Evolutionary conservation across 1,284 basidiomycete genomes (phyloP).

Genomic region (Ceratobasidium sp.): DNA sequence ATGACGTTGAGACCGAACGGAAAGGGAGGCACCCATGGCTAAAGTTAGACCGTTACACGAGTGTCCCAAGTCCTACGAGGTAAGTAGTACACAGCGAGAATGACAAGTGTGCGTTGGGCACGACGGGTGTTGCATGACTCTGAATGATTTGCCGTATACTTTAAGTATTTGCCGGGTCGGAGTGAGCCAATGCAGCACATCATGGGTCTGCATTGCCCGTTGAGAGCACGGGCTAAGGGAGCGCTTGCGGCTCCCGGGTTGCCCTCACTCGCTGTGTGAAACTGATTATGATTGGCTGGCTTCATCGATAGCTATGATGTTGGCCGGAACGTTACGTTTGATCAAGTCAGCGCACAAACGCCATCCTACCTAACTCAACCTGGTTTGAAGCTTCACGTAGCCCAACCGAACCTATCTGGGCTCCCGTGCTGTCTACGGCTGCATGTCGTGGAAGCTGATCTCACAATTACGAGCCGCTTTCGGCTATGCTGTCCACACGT

Average conservation of each 20-base stretch:
- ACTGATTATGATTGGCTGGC: not conserved
- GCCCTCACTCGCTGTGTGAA: not conserved
- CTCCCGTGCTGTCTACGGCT: not conserved
- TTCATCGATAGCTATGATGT: not conserved
- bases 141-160: too few relatives aligned
- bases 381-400: not conserved
- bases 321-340: not conserved
- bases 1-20: not conserved
- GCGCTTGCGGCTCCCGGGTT: not conserved
- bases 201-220: constrained; percentile 6
- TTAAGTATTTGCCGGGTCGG: not conserved
- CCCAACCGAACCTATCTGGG: not conserved
- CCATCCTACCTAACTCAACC: not conserved
- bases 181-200: not conserved
- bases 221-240: not conserved
- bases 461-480: too few relatives aligned
- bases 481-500: constrained; percentile 20
- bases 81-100: not conserved
- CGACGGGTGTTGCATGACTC: not conserved
- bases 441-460: not conserved
- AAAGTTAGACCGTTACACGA: not conserved
- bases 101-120: not conserved
- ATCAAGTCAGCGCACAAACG: not conserved
- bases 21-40: constrained; percentile 4
- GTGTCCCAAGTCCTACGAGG: not conserved